Percentiles rank a stretch among this genome's conserved stretches.
Conservation (phyloP, 129 eudicot species). For the Centrapalus pauciflorus region DNA sequence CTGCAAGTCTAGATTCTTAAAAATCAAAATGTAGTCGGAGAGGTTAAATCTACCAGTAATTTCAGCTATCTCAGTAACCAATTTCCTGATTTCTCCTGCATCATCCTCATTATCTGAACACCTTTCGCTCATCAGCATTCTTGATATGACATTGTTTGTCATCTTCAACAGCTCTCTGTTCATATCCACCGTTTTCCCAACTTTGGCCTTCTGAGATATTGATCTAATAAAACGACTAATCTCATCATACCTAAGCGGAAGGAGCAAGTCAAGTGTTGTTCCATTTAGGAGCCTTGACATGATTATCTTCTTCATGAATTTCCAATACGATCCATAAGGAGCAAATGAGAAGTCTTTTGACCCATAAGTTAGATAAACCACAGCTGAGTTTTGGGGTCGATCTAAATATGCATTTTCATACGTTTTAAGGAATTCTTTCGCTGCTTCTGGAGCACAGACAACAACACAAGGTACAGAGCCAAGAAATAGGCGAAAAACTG, state of each 20-base stretch:
- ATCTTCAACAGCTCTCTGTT: conserved; percentile 32
- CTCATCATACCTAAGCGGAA: conserved; percentile 34
- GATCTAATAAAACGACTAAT: conserved; percentile 19
- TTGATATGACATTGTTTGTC: conserved; percentile 47
- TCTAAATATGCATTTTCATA: conserved; percentile 32
- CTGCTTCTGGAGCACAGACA: conserved; percentile 30
- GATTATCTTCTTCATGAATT: conserved; percentile 47
- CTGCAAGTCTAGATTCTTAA: conserved; percentile 37
- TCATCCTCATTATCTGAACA: conserved; percentile 32
- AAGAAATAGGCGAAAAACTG: conserved; percentile 22
- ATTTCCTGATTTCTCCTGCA: conserved; percentile 31
- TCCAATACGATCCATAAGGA: conserved; percentile 45
- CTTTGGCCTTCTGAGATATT: conserved; percentile 12
- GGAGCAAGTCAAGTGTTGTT: conserved; percentile 28
- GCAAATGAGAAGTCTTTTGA: conserved; percentile 18
- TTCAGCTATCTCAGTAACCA: conserved; percentile 35
- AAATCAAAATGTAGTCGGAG: conserved; percentile 35
- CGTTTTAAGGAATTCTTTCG: conserved; percentile 40
- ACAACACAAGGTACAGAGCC: conserved; percentile 38
- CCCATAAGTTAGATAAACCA: conserved; percentile 19
- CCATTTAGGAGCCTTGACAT: conserved; percentile 44
- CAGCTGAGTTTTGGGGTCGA: conserved; percentile 31
- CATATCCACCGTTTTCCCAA: conserved; percentile 25
- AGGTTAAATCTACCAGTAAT: conserved; percentile 30
- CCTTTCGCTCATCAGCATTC: conserved; percentile 47